Conservation (phyloP, 208 protist species). For the Leishmania arabica region DNA sequence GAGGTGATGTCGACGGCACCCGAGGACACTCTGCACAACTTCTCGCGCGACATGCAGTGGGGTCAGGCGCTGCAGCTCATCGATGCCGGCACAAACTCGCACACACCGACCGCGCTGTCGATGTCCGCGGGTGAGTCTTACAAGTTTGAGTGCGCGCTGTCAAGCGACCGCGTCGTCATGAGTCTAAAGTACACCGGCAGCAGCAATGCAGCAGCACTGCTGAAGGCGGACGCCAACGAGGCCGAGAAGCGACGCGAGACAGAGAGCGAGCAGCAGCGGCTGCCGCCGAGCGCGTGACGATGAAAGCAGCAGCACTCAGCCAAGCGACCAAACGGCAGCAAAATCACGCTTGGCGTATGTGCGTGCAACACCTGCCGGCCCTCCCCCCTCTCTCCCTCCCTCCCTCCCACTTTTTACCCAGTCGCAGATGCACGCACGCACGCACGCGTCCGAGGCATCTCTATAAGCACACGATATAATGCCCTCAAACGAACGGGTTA, state of each 20-base stretch:
- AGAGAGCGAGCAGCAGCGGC: constrained; percentile 3
- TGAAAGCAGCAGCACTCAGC: neutral
- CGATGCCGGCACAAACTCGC: constrained; percentile 51
- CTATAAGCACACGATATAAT: neutral
- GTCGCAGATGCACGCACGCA: neutral
- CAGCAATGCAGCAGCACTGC: neutral
- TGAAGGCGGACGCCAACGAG: constrained; percentile 26
- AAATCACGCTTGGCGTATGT: neutral
- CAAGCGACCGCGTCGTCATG: constrained; percentile 66
- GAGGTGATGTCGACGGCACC: constrained; percentile 86
- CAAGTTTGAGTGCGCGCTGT: constrained; percentile 65
- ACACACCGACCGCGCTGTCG: constrained; percentile 47
- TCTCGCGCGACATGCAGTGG: constrained; percentile 95
- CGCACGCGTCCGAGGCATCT: neutral
- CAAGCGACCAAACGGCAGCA: neutral
- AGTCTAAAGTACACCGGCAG: constrained; percentile 47
- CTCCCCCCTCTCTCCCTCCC: neutral
- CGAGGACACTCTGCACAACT: constrained; percentile 86
- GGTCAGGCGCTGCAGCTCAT: constrained; percentile 92
- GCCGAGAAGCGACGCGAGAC: constrained; percentile 11
- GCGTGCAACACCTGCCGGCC: neutral
- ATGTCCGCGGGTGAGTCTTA: constrained; percentile 51
- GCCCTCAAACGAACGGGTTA: neutral
- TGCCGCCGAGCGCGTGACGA: neutral
- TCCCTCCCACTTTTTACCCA: neutral